These are phyloP conservation scores for Suillus americanus DNA, from an alignment of 768 basidiomycete species.

Conservation along the genomic window DNA sequence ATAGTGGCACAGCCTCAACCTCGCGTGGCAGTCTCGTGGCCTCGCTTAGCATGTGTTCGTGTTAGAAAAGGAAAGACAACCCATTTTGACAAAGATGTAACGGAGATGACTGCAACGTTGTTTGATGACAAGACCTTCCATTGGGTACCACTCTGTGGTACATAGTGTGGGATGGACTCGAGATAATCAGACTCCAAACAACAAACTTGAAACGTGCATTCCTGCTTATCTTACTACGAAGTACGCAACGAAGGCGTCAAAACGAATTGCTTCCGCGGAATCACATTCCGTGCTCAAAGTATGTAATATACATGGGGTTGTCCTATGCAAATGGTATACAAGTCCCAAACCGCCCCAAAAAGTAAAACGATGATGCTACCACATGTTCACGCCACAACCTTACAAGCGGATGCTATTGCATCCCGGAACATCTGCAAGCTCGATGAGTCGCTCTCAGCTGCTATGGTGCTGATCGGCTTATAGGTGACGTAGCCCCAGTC, in stretches of 20 bases:
- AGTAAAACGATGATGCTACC: background rate
- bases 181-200: background rate
- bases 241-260: background rate
- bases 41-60: background rate
- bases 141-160: background rate
- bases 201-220: background rate
- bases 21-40: too few species aligned
- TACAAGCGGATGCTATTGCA: background rate
- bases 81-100: background rate
- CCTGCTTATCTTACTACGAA: background rate
- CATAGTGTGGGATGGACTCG: background rate
- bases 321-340: background rate
- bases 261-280: background rate
- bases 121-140: background rate
- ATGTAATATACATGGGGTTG: background rate
- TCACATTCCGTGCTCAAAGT: background rate
- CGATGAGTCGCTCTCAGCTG: background rate
- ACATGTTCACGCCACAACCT: background rate
- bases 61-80: background rate
- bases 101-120: background rate
- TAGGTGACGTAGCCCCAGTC: slow-evolving; percentile 25
- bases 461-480: background rate
- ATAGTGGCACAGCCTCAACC: too few species aligned
- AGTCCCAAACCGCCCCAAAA: background rate
- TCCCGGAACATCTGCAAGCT: background rate